A percentile compares a stretch with the other conserved stretches of the same genome.
Evolutionary conservation across 352 stramenopile species (phyloP).

Genomic region (Globisporangium cystogenes): DNA sequence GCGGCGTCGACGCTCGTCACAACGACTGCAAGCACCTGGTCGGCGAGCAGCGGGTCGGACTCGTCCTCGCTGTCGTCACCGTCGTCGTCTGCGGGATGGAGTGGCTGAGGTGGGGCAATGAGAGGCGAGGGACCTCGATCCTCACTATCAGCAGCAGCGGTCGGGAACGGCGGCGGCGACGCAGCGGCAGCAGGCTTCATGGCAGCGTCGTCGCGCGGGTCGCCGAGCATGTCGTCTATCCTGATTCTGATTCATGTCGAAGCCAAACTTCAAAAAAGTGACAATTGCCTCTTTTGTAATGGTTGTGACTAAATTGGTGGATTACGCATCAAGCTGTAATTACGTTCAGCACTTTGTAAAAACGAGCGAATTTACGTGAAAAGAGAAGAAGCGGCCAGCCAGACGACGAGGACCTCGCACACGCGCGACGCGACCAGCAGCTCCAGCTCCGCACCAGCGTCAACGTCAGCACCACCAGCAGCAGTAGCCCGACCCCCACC

Average conservation of each 20-base stretch:
- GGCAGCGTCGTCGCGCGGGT: too few relatives aligned
- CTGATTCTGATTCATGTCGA: too few relatives aligned
- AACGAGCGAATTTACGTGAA: neutral
- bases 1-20: slow-evolving; percentile 53
- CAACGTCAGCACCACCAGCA: neutral
- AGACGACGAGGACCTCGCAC: neutral
- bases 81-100: neutral
- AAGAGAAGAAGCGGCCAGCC: too few relatives aligned
- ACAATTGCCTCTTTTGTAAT: too few relatives aligned
- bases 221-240: too few relatives aligned
- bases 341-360: neutral
- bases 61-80: neutral
- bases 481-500: neutral
- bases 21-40: slow-evolving; percentile 49
- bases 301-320: too few relatives aligned
- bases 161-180: too few relatives aligned
- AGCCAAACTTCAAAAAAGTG: too few relatives aligned
- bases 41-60: slow-evolving; percentile 13
- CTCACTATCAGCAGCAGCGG: neutral
- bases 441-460: neutral
- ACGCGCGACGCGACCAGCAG: too few relatives aligned
- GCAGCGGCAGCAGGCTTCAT: too few relatives aligned
- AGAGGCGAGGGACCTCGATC: neutral
- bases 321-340: too few relatives aligned
- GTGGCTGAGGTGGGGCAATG: neutral